phyloP scores from a whole-genome alignment of 345 rosid species.

The Nephelium lappaceum region DNA sequence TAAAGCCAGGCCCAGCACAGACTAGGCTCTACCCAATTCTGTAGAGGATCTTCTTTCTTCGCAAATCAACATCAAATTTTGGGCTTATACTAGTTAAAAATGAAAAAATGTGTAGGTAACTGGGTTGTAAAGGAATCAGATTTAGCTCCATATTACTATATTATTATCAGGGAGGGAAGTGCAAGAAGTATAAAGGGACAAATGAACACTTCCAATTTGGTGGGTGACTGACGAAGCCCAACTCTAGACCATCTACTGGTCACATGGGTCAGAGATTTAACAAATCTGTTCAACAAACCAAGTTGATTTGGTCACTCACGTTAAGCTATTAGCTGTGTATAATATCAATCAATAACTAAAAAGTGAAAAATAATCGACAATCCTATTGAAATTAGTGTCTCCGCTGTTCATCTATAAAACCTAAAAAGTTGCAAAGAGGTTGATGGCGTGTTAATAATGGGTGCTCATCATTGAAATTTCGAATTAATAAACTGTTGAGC shows the following conservation, averaged over 20 bases:
- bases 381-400: background rate
- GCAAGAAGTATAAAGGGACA: background rate
- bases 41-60: background rate
- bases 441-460: background rate
- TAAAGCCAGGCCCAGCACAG: background rate
- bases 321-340: background rate
- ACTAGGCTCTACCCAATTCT: background rate
- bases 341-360: background rate
- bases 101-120: background rate
- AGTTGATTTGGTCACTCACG: background rate
- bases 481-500: no score
- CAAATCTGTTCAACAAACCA: constrained; percentile 12
- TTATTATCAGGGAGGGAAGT: no score
- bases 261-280: background rate
- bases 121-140: background rate
- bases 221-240: constrained; percentile 6
- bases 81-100: background rate
- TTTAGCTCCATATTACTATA: background rate
- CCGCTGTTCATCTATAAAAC: background rate
- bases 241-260: background rate
- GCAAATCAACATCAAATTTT: background rate
- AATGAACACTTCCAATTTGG: background rate
- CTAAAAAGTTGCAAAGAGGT: background rate
- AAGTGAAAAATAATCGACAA: no score
- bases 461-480: background rate